phyloP scores from a whole-genome alignment of 208 protist genomes.

The Wallacemonas sp. region DNA sequence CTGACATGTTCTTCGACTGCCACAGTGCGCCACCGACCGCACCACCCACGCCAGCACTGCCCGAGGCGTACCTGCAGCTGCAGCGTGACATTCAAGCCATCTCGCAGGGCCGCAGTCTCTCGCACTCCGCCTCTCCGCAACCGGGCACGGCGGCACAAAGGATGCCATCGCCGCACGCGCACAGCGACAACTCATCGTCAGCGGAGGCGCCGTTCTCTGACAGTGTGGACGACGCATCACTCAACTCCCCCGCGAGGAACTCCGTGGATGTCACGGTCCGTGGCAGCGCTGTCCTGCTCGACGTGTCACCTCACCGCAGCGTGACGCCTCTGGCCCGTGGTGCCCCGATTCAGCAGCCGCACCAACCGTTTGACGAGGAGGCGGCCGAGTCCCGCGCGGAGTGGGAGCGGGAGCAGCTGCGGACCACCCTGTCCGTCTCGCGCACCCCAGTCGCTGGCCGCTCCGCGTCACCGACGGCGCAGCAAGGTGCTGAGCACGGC shows the following conservation, averaged over 20 bases:
- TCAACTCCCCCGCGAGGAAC: neutral
- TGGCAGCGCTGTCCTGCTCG: conserved; percentile 39
- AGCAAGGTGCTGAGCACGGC: no score
- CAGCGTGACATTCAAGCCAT: conserved; percentile 48
- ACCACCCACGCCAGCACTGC: conserved; percentile 21
- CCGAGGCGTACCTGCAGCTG: conserved; percentile 41
- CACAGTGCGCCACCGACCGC: conserved; percentile 41
- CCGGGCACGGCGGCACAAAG: neutral
- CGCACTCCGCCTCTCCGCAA: conserved; percentile 14
- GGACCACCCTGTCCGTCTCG: conserved; percentile 12
- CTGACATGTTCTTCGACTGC: conserved; percentile 59
- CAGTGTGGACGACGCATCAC: no score
- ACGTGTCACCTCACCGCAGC: neutral
- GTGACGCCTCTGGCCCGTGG: conserved; percentile 5
- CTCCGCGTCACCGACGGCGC: no score
- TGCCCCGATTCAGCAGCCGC: conserved; percentile 39
- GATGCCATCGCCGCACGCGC: neutral
- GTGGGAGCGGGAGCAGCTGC: neutral
- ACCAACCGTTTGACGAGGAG: conserved; percentile 23
- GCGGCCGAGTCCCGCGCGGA: neutral
- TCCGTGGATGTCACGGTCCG: conserved; percentile 11
- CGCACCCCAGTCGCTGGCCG: conserved; percentile 26
- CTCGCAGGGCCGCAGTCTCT: conserved; percentile 29
- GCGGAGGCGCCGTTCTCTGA: no score
- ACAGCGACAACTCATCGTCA: no score